Base-by-base conservation (phyloP, 805 yeast species). In the Wickerhamiella azymoides region DNA sequence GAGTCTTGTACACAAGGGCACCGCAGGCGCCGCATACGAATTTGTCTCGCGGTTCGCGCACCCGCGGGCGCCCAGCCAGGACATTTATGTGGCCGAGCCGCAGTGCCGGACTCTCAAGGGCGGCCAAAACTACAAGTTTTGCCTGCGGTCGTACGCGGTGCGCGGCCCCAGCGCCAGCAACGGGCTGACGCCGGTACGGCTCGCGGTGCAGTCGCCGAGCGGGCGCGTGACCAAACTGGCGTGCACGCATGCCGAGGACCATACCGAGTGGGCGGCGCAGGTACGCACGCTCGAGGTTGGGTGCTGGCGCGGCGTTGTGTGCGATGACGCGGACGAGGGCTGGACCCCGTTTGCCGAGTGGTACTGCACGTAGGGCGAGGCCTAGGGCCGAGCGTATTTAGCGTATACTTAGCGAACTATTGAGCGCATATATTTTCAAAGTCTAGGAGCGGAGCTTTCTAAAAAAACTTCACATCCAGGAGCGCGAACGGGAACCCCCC, bases 301-400 rank as follows among this genome's bases (percentile, higher is more conserved):
- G 2, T 60, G 71, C 14, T 92, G 95, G 84, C 72, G 88, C 47
- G 89, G 85, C 1, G 71, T 88, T 40, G 84, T 84, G 0, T 74
- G 81, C 35, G 80, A 84, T 9, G 89, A 84, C 51, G 74, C 78
- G 36, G 84, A 83, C 3, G 71, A 71, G 46, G 79, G 85, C 45
- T 84, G 94, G 84, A 80, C 85, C 55, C 84, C 83, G 2, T 85
- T 84, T 63, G 86, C 94, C 11, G 95, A 86, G 62, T 89, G 98
- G 98, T 51, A 49, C 39, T 52, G 55, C 27, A 39, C 39, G 8
- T 47, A 43, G 30, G 17, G 10, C 2, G 17, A 8, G 33, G 5
- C 8, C 14, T 11, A 28, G 33, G 33, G 33, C 33, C 8, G 14
- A 9, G 13, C 6, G 7, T 21, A 4, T 21, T n/a, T n/a, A n/a